Evolutionary conservation across 1,139 yeast species (phyloP).

Genomic region (Sugiyamaella novakii): DNA sequence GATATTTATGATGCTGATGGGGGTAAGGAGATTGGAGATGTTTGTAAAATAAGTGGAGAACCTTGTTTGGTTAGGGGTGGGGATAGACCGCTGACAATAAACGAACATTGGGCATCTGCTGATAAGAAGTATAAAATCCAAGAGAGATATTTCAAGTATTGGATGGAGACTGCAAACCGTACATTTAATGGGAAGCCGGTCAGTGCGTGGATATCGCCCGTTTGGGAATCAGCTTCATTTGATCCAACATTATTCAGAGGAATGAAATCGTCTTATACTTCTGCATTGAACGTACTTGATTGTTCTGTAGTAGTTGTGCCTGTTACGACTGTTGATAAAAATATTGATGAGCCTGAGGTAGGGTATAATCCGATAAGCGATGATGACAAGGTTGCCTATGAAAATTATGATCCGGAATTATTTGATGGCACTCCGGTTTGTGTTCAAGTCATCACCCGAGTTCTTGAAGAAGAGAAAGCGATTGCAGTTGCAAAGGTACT

Average conservation of each 20-base stretch:
- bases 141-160: slow-evolving; percentile 11
- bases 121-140: slow-evolving; percentile 9
- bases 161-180: slow-evolving; percentile 12
- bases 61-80: slow-evolving; percentile 1
- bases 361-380: slow-evolving; percentile 28
- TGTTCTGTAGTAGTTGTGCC: slow-evolving; percentile 49
- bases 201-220: slow-evolving; percentile 15
- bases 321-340: slow-evolving; percentile 55
- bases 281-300: slow-evolving; percentile 31
- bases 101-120: slow-evolving; percentile 8
- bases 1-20: slow-evolving; percentile 7
- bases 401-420: slow-evolving; percentile 55
- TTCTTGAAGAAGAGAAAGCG: slow-evolving; percentile 16
- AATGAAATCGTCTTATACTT: slow-evolving; percentile 19
- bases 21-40: slow-evolving; percentile 2
- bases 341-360: slow-evolving; percentile 39
- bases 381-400: slow-evolving; percentile 2
- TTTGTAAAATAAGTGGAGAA: neutral
- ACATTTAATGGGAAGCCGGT: slow-evolving; percentile 14
- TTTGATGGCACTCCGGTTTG: slow-evolving; percentile 67
- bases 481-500: slow-evolving; percentile 1
- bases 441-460: slow-evolving; percentile 53
- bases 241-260: neutral
- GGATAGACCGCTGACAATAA: neutral
- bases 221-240: slow-evolving; percentile 11